A percentile compares a stretch with the other conserved stretches of the same genome.
Conservation (phyloP, 2,329 filamentous ascomycete species). For the Colletotrichum plurivorum region DNA sequence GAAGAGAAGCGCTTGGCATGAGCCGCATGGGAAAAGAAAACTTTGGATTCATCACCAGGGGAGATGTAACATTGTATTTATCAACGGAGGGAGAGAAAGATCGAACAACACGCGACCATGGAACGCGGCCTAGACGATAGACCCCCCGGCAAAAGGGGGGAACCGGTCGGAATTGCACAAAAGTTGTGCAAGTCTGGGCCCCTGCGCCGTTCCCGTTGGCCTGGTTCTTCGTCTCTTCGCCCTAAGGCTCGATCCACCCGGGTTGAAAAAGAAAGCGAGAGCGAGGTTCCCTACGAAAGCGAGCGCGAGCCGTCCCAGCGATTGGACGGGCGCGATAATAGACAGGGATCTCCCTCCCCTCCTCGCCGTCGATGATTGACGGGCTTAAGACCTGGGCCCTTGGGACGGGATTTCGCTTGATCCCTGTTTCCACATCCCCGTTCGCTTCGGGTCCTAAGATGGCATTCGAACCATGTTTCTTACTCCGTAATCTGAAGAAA, state of each 20-base stretch:
- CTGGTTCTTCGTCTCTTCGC: conserved; percentile 1
- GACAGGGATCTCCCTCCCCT: conserved; percentile 1
- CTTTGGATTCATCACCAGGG: not conserved
- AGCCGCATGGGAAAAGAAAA: conserved; percentile 5
- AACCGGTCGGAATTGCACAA: conserved; percentile 16
- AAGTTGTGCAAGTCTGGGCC: conserved; percentile 15
- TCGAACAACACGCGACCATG: not conserved
- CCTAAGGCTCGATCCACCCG: conserved; percentile 2
- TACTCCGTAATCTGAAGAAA: not conserved
- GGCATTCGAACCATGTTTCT: conserved; percentile 10
- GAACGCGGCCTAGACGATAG: not conserved
- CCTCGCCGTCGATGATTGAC: not conserved
- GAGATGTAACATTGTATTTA: conserved; percentile 22
- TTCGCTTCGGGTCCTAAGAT: not conserved
- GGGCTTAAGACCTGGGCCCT: conserved; percentile 11
- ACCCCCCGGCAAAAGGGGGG: not conserved
- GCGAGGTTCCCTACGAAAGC: conserved; percentile 22
- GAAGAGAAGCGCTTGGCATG: conserved; percentile 7
- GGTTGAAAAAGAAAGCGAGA: conserved; percentile 23
- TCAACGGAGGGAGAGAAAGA: not conserved
- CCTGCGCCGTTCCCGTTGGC: not conserved
- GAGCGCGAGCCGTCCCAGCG: conserved; percentile 9
- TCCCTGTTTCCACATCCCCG: conserved; percentile 3
- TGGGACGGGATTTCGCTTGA: conserved; percentile 1
- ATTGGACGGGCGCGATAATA: conserved; percentile 15